A percentile compares a stretch with the other conserved stretches of the same genome.
Evolutionary conservation across 192 early-diverging fungal genomes (phyloP).

Genomic region (Coemansia sp.): DNA sequence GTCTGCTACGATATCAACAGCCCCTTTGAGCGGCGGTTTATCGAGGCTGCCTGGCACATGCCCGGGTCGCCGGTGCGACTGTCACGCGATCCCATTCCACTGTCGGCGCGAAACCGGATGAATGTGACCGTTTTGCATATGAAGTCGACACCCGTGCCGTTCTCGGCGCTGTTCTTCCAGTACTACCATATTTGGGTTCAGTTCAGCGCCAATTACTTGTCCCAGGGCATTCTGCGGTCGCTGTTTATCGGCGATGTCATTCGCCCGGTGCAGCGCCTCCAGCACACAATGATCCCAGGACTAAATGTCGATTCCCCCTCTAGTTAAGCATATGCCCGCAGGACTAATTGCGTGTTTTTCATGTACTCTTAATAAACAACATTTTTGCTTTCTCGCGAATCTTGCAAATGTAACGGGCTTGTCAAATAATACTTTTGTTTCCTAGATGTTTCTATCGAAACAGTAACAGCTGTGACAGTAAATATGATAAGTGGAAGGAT

Average conservation of each 20-base stretch:
- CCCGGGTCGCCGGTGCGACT: conserved; percentile 39
- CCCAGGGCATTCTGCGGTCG: conserved; percentile 68
- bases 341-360: no score
- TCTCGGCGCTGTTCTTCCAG: conserved; percentile 85
- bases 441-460: no score
- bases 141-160: conserved; percentile 70
- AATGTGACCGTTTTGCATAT: conserved; percentile 45
- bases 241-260: conserved; percentile 80
- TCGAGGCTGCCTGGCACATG: conserved; percentile 46
- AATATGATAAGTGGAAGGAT: no score
- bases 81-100: conserved; percentile 45
- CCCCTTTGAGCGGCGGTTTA: conserved; percentile 22
- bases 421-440: no score
- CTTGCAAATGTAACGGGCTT: no score
- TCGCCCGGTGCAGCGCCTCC: conserved; percentile 72
- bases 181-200: conserved; percentile 81
- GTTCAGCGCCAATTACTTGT: conserved; percentile 78
- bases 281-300: conserved; percentile 79
- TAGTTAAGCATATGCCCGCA: no score
- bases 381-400: no score
- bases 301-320: no score
- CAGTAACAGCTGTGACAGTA: no score
- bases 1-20: conserved; percentile 41
- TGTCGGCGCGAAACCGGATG: conserved; percentile 33
- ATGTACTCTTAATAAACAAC: no score